Evolutionary conservation across 495 filamentous ascomycete genomes (phyloP).

Genomic region (Peziza echinospora): DNA sequence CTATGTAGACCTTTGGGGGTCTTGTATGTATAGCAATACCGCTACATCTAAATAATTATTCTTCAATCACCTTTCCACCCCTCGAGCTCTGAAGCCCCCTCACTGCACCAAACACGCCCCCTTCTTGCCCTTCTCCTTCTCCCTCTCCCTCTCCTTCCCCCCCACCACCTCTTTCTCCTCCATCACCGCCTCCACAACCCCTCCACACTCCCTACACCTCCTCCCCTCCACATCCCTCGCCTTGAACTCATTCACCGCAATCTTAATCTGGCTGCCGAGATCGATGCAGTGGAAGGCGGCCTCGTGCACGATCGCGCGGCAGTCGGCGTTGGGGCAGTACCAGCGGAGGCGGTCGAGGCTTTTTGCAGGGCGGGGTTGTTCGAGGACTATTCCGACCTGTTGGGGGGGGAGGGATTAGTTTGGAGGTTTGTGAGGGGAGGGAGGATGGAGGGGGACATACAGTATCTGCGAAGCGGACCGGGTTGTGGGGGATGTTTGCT

Average conservation of each 20-base stretch:
- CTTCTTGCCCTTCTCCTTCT: slow-evolving; percentile 1
- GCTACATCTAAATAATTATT: no score
- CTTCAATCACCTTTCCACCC: no score
- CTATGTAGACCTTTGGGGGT: no score
- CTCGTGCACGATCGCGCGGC: slow-evolving; percentile 59
- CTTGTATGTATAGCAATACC: no score
- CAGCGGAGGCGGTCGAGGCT: slow-evolving; percentile 65
- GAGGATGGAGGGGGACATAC: no score
- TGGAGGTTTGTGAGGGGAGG: no score
- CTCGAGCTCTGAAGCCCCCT: no score
- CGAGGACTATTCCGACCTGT: slow-evolving; percentile 77
- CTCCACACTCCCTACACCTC: slow-evolving; percentile 59
- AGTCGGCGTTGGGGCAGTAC: slow-evolving; percentile 49
- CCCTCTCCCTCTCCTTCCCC: background rate
- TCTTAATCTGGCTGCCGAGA: slow-evolving; percentile 92
- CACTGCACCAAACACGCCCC: no score
- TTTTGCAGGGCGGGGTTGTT: slow-evolving; percentile 53
- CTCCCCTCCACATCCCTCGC: slow-evolving; percentile 41
- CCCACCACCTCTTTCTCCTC: slow-evolving; percentile 10
- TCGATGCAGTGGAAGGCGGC: slow-evolving; percentile 73
- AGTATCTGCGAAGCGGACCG: slow-evolving; percentile 40
- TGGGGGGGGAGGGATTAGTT: no score
- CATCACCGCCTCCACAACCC: slow-evolving; percentile 58
- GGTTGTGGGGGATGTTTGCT: slow-evolving; percentile 69
- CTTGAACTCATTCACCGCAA: slow-evolving; percentile 67